Conservation (phyloP, 2,329 filamentous ascomycete species). For the Chalaropsis thielavioides region DNA sequence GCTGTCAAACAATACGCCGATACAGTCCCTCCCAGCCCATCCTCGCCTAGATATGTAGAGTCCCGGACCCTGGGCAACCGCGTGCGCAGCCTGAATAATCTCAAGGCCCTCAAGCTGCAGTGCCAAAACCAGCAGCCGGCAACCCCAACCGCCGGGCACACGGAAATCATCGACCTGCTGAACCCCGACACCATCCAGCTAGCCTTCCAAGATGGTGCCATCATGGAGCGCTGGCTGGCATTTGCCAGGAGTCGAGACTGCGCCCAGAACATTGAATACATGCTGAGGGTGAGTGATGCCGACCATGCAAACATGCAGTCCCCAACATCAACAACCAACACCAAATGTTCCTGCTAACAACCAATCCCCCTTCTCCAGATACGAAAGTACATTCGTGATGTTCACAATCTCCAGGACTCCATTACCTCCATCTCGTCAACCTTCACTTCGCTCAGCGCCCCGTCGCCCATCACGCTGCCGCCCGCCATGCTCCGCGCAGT, state of each 20-base stretch:
- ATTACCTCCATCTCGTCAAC: constrained; percentile 29
- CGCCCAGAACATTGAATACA: constrained; percentile 37
- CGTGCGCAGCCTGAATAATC: not conserved
- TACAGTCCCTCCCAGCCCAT: not conserved
- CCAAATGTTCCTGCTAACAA: not conserved
- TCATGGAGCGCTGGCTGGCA: constrained; percentile 22
- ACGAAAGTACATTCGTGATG: constrained; percentile 31
- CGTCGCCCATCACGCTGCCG: constrained; percentile 30
- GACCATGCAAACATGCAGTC: not conserved
- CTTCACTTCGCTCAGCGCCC: constrained; percentile 31
- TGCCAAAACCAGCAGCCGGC: not conserved
- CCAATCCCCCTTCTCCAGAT: constrained; percentile 20
- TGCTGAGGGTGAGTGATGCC: constrained; percentile 30
- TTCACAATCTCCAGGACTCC: constrained; percentile 32
- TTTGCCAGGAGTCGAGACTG: constrained; percentile 35
- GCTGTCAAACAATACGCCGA: constrained; percentile 22
- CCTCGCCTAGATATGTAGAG: not conserved
- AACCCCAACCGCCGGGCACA: not conserved
- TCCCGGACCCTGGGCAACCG: not conserved
- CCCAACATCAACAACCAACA: not conserved
- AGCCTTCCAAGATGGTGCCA: not conserved
- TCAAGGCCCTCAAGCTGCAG: not conserved
- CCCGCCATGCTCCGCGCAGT: constrained; percentile 28
- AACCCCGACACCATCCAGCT: not conserved
- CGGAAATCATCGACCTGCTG: constrained; percentile 1